Percentiles rank a stretch among this genome's conserved stretches.
These are phyloP conservation scores for Alternaria brassicae DNA, from an alignment of 2,329 filamentous ascomycete genomes.

Conservation along the genomic window DNA sequence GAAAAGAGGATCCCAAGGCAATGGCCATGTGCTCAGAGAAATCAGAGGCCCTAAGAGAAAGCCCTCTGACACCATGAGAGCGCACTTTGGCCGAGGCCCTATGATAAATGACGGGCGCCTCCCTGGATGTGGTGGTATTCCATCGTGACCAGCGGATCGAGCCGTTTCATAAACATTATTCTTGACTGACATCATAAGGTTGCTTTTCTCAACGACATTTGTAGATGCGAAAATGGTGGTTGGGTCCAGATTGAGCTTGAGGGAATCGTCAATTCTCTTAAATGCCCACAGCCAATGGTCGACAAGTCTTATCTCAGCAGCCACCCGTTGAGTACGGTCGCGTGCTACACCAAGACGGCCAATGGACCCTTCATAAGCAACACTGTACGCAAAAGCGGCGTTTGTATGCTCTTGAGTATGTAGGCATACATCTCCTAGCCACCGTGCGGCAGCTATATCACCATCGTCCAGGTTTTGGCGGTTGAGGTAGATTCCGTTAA, in stretches of 20 bases:
- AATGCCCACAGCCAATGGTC: conserved; percentile 30
- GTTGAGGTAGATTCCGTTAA: conserved; percentile 31
- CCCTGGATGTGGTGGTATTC: neutral
- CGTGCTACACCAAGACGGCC: conserved; percentile 24
- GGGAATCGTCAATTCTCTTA: conserved; percentile 22
- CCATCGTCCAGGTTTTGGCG: conserved; percentile 37
- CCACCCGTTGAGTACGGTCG: conserved; percentile 23
- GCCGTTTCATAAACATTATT: conserved; percentile 10
- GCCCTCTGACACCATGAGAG: conserved; percentile 23
- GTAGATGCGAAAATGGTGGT: conserved; percentile 34
- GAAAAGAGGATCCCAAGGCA: conserved; percentile 39
- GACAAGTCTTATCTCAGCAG: conserved; percentile 31
- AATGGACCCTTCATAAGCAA: conserved; percentile 36
- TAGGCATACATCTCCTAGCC: conserved; percentile 45
- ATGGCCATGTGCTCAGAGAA: conserved; percentile 32
- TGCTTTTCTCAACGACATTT: conserved; percentile 32
- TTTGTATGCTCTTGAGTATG: conserved; percentile 38
- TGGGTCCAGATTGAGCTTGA: conserved; percentile 30
- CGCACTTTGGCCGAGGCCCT: conserved; percentile 12
- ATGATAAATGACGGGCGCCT: conserved; percentile 4
- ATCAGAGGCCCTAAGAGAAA: conserved; percentile 33
- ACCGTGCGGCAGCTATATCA: conserved; percentile 43
- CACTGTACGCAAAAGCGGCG: conserved; percentile 38
- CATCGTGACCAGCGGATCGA: neutral
- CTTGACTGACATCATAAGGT: conserved; percentile 22